A percentile compares a stretch with the other conserved stretches of the same genome.
Evolutionary conservation across 768 basidiomycete species (phyloP).

Genomic region (Pleurotus tuoliensis): DNA sequence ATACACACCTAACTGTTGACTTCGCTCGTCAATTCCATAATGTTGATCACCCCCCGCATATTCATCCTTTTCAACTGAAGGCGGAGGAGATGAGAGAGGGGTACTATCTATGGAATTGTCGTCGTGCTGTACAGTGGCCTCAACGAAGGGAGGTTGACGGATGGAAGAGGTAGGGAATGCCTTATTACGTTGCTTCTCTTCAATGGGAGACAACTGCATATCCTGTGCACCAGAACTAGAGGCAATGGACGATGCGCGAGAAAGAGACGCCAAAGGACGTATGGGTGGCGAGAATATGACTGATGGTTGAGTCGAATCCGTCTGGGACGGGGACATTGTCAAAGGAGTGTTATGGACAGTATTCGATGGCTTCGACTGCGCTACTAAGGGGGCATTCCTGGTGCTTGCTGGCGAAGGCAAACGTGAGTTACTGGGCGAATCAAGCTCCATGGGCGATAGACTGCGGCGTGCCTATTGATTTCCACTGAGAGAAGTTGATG

Average conservation of each 20-base stretch:
- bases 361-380: not conserved
- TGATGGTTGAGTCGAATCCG: conserved; percentile 2
- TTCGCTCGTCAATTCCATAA: not conserved
- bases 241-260: conserved; percentile 18
- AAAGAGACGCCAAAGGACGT: conserved; percentile 5
- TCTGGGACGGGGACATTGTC: conserved; percentile 4
- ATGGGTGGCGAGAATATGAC: not conserved
- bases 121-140: not conserved
- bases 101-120: conserved; percentile 2
- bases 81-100: not conserved
- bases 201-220: conserved; percentile 22
- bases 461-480: conserved; percentile 27
- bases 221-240: conserved; percentile 23
- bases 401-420: conserved; percentile 15
- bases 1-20: not conserved
- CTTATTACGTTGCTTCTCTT: not conserved
- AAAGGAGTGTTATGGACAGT: not conserved
- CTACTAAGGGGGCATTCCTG: not conserved
- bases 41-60: not conserved
- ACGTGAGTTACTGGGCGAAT: conserved; percentile 34
- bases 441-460: conserved; percentile 61
- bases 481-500: not conserved
- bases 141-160: not conserved
- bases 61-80: not conserved
- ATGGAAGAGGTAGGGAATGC: not conserved